phyloP scores from a whole-genome alignment of 306 rosid species.

The Clitoria ternatea region DNA sequence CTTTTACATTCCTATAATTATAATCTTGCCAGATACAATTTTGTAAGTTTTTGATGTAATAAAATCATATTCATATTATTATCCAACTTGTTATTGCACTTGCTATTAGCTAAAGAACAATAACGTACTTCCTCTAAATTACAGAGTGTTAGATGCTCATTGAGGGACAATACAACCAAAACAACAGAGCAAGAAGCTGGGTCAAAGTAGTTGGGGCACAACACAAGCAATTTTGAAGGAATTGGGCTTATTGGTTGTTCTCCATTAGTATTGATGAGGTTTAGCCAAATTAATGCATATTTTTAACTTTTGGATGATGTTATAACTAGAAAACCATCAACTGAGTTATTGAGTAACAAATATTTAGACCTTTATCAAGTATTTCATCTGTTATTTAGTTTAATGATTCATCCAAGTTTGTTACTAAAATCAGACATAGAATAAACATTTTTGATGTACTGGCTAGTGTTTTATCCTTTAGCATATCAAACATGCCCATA shows the following conservation, averaged over 20 bases:
- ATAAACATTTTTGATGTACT: no score
- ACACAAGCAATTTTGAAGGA: neutral
- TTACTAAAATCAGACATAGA: no score
- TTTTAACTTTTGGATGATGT: no score
- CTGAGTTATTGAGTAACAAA: no score
- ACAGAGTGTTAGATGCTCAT: neutral
- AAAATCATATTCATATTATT: neutral
- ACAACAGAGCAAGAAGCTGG: neutral
- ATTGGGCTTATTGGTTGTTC: neutral
- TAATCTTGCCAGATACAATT: neutral
- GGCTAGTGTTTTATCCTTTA: no score
- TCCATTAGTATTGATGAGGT: neutral
- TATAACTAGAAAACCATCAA: no score
- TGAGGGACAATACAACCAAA: neutral
- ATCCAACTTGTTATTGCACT: neutral
- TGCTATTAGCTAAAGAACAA: slow-evolving; percentile 4
- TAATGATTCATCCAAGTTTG: no score
- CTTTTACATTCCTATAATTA: neutral
- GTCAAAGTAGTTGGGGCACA: neutral
- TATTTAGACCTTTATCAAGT: no score
- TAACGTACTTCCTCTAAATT: neutral
- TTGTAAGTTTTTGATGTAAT: neutral
- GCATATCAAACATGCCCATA: no score
- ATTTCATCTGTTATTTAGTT: no score
- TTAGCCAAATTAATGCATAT: no score